phyloP scores from a whole-genome alignment of 306 rosid species.

The Begonia peltatifolia region DNA sequence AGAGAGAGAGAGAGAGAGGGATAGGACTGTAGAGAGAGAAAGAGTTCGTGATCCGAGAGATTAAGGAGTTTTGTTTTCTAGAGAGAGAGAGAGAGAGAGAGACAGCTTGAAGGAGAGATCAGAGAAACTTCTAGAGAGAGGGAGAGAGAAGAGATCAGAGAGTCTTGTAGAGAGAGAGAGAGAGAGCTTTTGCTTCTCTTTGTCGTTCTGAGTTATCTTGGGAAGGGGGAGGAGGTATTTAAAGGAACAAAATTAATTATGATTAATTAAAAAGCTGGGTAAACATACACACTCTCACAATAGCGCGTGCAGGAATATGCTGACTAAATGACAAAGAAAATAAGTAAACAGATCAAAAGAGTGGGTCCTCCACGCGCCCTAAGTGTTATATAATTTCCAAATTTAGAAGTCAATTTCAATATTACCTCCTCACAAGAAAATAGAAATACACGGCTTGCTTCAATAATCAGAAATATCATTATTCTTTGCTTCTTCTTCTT shows the following conservation, averaged over 20 bases:
- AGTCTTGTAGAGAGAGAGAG: not conserved
- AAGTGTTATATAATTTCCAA: no score
- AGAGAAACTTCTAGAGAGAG: not conserved
- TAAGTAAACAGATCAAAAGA: not conserved
- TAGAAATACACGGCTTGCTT: no score
- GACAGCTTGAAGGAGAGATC: no score
- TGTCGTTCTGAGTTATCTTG: not conserved
- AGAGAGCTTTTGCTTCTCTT: not conserved
- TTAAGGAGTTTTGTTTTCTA: no score
- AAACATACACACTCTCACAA: not conserved
- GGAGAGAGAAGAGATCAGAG: not conserved
- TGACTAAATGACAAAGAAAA: not conserved
- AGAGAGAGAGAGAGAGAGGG: no score
- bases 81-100: no score
- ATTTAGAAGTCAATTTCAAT: no score
- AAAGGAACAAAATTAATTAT: slow-evolving; percentile 17
- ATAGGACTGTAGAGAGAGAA: not conserved
- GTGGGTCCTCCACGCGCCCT: no score
- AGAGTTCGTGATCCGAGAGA: not conserved
- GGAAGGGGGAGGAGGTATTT: slow-evolving; percentile 13
- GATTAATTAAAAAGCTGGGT: not conserved
- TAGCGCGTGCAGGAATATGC: not conserved
- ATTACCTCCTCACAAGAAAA: no score
- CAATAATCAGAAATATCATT: no score
- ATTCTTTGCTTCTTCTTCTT: no score